These are phyloP conservation scores for Westerdykella aurantiaca DNA, from an alignment of 2,329 filamentous ascomycete genomes.

Conservation along the genomic window DNA sequence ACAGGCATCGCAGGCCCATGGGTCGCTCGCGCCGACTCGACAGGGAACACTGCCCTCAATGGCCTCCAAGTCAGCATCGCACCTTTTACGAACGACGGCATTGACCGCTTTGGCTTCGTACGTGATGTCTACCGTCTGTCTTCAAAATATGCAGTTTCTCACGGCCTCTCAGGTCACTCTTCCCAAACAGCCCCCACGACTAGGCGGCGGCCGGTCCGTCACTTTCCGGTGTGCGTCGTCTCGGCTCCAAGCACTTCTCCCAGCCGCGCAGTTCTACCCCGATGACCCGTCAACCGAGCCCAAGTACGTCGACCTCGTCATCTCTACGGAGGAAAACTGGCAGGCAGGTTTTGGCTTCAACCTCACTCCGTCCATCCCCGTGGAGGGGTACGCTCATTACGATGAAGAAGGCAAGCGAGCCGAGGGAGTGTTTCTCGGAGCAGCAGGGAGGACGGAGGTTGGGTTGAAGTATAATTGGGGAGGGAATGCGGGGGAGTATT, in stretches of 20 bases:
- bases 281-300: neutral
- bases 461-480: constrained; percentile 10
- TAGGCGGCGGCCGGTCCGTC: neutral
- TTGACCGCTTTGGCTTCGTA: constrained; percentile 8
- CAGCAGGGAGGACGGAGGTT: constrained; percentile 5
- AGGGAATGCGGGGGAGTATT: constrained; percentile 12
- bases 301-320: constrained; percentile 3
- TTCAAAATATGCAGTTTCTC: neutral
- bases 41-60: constrained; percentile 2
- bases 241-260: constrained; percentile 1
- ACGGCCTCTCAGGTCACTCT: constrained; percentile 4
- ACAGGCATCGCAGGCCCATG: constrained; percentile 6
- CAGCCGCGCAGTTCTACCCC: no score
- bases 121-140: neutral
- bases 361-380: neutral
- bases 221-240: constrained; percentile 4
- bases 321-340: constrained; percentile 8
- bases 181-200: neutral
- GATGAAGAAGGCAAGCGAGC: constrained; percentile 1
- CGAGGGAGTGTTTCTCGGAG: constrained; percentile 4
- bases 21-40: constrained; percentile 4
- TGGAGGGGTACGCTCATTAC: constrained; percentile 6
- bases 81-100: constrained; percentile 8
- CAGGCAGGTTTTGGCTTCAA: constrained; percentile 4
- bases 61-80: constrained; percentile 2